Conservation (phyloP, 768 basidiomycete species). For the Pisolithus microcarpus region DNA sequence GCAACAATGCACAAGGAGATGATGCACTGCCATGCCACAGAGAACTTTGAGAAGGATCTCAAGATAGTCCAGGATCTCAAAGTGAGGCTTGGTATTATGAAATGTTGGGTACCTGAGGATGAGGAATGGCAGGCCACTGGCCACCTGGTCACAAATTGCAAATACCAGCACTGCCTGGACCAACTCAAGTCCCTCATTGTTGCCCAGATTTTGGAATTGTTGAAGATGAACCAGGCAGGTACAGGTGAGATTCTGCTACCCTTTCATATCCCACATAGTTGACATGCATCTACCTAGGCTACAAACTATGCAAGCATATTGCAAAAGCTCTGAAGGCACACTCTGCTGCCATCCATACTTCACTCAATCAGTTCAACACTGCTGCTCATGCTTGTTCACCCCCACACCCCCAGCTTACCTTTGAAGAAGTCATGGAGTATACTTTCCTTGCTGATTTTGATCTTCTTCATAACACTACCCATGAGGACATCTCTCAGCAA, state of each 20-base stretch:
- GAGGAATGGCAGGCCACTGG: constrained; percentile 6
- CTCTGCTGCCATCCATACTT: too few relatives aligned
- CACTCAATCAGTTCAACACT: too few relatives aligned
- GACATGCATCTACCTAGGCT: background rate
- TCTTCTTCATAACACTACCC: too few relatives aligned
- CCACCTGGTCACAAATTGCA: background rate
- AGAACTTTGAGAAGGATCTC: constrained; percentile 4
- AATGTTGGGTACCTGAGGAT: background rate
- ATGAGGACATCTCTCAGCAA: too few relatives aligned
- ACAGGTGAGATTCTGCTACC: constrained; percentile 9
- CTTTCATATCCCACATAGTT: too few relatives aligned
- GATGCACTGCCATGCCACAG: constrained; percentile 8
- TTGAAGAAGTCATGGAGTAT: too few relatives aligned
- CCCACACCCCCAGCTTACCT: too few relatives aligned
- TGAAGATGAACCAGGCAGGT: constrained; percentile 15
- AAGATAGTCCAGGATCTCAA: constrained; percentile 6
- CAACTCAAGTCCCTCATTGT: background rate
- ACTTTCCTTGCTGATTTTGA: too few relatives aligned
- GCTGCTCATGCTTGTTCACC: too few relatives aligned
- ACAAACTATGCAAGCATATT: too few relatives aligned
- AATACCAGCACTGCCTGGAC: constrained; percentile 10
- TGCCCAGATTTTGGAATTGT: constrained; percentile 12
- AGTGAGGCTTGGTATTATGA: background rate
- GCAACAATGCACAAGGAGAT: constrained; percentile 4
- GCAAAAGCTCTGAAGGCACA: too few relatives aligned